Evolutionary conservation across 495 filamentous ascomycete genomes (phyloP), one percentile per base, ranked within the genome.

Genomic region (Xylaria curta): DNA sequence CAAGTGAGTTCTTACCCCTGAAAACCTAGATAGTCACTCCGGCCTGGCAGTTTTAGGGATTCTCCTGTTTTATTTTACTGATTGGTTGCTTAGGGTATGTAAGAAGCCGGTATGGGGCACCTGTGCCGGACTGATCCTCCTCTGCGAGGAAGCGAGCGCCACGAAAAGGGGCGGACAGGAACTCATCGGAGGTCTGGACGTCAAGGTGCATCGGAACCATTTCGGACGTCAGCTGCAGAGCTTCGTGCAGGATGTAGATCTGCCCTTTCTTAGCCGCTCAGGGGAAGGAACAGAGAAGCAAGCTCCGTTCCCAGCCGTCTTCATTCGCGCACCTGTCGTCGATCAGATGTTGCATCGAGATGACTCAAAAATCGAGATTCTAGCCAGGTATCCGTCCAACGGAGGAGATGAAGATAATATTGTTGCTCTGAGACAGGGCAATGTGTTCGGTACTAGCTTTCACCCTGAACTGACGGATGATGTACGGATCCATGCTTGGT

Each of bases 401-500:
- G 75, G 68, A 54, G 60, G 40, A 53, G 73, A 38, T 8, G 36
- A 73, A 65, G 74, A 68, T 24, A 93, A 97, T 76, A 94, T 99
- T 58, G 89, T 99, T 60, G 96, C 96, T 9, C 93, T 99, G 56
- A 86, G 88, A 69, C 95, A 98, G 81, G 93, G 93, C 15, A 98
- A 98, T 83, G 93, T 97, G 1, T 94, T 99, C 71, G 97, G 94
- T 7, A 98, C 94, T 8, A 97, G 94, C 78, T 99, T 98, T 78
- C 97, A 99, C 77, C 96, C 97, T 0, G 97, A 99, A 80, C 81
- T 99, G 77, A 99, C 95, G 28, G 89, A 89, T 28, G 96, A 99
- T 80, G 84, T 88, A 70, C 86, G 96, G 75, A 98, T 98, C 75
- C 96, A 99, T 81, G 82, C 89, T 4, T 99, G 96, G 96, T 99